Base-by-base conservation (phyloP, 2,329 filamentous ascomycete species). In the Hymenoscyphus repandus region DNA sequence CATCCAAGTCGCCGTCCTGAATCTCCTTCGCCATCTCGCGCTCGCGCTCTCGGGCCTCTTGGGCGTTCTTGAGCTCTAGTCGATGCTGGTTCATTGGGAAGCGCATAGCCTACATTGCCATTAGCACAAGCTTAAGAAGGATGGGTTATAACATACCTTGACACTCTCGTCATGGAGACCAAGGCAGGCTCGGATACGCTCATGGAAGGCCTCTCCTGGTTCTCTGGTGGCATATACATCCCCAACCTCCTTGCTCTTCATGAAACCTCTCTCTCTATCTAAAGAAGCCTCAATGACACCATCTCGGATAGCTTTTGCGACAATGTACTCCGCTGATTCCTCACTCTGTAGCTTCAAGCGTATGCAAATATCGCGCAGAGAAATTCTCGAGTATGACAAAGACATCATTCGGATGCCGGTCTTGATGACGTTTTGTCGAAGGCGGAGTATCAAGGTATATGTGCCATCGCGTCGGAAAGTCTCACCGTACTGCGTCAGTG, bases 21-120 rank as follows among this genome's bases (percentile, higher is more conserved):
- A 99, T 97, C 76, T 99, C 93, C 78, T 97, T 97, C 57, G 91
- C 93, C 77, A 99, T 83, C 72, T 99, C 93, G 15, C 93, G 82
- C 76, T 99, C 93, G 17, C 93, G 81, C 70, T 99, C 93, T 45
- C 93, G 82, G n/a, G 93, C 93, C 72, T 99, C 95, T 70, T 97
- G 92, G 0, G 93, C 93, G 64, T 95, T 97, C 80, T 96, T 97
- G 50, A 99, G 79, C 72, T 99, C 93, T 50, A 97, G 78, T 15
- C 93, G 83, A 72, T 99, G 93, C 71, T 97, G 93, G 75, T 99
- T 96, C 92, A 97, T 97, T 2, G 93, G 93, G 73, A 97, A 99
- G 49, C 93, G 84, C 93, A 99, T 99, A 22, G 93, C 92, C 88
- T 92, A 42, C 45, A 55, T 58, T 50, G 57, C 50, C 41, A 37